Conservation (phyloP, 371 early-diverging fungal species). For the Fennellomyces sp. region DNA sequence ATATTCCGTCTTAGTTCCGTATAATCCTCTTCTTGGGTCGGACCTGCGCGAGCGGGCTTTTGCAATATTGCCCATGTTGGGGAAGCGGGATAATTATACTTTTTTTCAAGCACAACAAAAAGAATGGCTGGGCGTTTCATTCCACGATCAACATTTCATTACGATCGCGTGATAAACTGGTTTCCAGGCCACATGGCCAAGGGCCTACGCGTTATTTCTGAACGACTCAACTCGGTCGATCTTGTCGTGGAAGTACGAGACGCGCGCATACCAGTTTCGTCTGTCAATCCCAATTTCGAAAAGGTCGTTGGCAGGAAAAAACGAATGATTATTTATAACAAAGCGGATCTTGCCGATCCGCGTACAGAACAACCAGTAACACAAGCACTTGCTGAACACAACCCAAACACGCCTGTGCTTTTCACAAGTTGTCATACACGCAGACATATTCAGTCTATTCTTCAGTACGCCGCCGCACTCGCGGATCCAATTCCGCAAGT, state of each 20-base stretch:
- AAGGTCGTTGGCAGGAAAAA: conserved; percentile 64
- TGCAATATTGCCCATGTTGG: too few relatives aligned
- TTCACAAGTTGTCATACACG: conserved; percentile 77
- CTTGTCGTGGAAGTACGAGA: conserved; percentile 93
- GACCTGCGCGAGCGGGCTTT: background rate
- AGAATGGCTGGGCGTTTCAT: conserved; percentile 34
- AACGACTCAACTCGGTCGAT: conserved; percentile 77
- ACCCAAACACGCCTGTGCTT: conserved; percentile 55
- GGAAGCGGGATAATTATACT: too few relatives aligned
- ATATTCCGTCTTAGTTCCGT: too few relatives aligned
- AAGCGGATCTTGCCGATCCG: conserved; percentile 85
- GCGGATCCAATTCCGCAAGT: conserved; percentile 49
- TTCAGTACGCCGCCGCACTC: conserved; percentile 62
- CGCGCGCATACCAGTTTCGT: conserved; percentile 90
- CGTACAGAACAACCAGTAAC: conserved; percentile 39
- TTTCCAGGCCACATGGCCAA: conserved; percentile 95
- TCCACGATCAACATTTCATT: conserved; percentile 51
- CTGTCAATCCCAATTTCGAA: conserved; percentile 87
- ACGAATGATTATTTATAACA: conserved; percentile 91
- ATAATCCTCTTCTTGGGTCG: background rate
- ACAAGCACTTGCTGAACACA: conserved; percentile 52
- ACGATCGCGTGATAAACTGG: conserved; percentile 87
- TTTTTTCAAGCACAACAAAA: too few relatives aligned
- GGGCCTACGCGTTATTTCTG: conserved; percentile 77
- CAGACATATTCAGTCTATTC: conserved; percentile 62